These are phyloP conservation scores for Yamagishiella unicocca DNA, from an alignment of 139 green algal species.

Conservation along the genomic window DNA sequence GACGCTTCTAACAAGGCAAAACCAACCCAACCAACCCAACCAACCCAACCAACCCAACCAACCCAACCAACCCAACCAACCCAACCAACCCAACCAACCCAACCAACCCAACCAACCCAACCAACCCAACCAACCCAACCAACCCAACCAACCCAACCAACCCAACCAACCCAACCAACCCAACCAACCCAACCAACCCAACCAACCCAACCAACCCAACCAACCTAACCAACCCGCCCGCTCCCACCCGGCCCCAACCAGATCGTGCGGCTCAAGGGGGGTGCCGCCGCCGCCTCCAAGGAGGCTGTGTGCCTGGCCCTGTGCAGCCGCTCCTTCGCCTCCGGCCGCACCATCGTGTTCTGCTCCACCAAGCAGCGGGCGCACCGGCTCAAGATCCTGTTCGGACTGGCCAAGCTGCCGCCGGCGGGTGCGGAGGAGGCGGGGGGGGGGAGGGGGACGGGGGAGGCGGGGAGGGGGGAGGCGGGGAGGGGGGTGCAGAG, in stretches of 20 bases:
- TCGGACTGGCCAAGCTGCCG: conserved; percentile 89
- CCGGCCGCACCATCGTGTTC: conserved; percentile 92
- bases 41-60: too few species aligned
- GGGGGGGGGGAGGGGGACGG: background rate
- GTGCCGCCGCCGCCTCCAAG: conserved; percentile 70
- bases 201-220: too few species aligned
- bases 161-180: too few species aligned
- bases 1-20: too few species aligned
- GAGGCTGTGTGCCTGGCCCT: conserved; percentile 93
- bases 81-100: too few species aligned
- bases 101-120: too few species aligned
- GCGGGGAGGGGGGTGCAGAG: background rate
- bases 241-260: background rate
- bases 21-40: too few species aligned
- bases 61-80: too few species aligned
- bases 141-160: too few species aligned
- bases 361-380: conserved; percentile 89
- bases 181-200: too few species aligned
- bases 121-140: too few species aligned
- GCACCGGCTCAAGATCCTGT: conserved; percentile 95
- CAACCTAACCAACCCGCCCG: too few species aligned
- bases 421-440: conserved; percentile 63
- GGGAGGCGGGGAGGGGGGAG: background rate
- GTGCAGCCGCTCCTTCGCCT: conserved; percentile 76
- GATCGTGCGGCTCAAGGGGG: conserved; percentile 88